These are phyloP conservation scores for Lipomyces sp. DNA, from an alignment of 805 yeast species.

Conservation along the genomic window DNA sequence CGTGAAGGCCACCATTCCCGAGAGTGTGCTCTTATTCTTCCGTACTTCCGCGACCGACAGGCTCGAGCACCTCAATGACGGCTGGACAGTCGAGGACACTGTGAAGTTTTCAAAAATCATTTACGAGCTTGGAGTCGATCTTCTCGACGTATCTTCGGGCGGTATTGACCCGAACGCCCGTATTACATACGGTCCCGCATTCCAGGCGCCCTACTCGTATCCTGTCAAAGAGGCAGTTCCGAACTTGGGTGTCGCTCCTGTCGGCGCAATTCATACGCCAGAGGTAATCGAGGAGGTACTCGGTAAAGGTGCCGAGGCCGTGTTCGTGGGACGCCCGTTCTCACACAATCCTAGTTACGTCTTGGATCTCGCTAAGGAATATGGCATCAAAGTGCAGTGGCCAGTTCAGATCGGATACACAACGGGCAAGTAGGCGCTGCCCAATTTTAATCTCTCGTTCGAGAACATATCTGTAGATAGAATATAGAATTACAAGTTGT, in stretches of 20 bases:
- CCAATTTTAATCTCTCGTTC: too few relatives aligned
- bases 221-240: constrained; percentile 47
- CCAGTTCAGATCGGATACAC: constrained; percentile 36
- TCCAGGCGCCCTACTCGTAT: constrained; percentile 44
- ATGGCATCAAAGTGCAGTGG: constrained; percentile 44
- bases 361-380: constrained; percentile 50
- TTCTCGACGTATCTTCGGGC: constrained; percentile 56
- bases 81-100: constrained; percentile 49
- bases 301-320: constrained; percentile 45
- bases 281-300: constrained; percentile 43
- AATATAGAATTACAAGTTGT: too few relatives aligned
- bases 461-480: too few relatives aligned
- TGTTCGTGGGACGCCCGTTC: constrained; percentile 47
- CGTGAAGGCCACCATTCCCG: constrained; percentile 50
- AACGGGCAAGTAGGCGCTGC: too few relatives aligned
- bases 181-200: constrained; percentile 39
- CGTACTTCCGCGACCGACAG: constrained; percentile 49
- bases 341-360: constrained; percentile 51
- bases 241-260: constrained; percentile 46
- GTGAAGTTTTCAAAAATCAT: constrained; percentile 30
- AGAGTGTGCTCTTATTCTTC: constrained; percentile 46
- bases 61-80: constrained; percentile 29
- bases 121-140: constrained; percentile 43
- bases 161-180: constrained; percentile 41
- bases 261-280: constrained; percentile 45